Conservation (phyloP, 78 protist genomes). For the Tieghemostelium lacteum region DNA sequence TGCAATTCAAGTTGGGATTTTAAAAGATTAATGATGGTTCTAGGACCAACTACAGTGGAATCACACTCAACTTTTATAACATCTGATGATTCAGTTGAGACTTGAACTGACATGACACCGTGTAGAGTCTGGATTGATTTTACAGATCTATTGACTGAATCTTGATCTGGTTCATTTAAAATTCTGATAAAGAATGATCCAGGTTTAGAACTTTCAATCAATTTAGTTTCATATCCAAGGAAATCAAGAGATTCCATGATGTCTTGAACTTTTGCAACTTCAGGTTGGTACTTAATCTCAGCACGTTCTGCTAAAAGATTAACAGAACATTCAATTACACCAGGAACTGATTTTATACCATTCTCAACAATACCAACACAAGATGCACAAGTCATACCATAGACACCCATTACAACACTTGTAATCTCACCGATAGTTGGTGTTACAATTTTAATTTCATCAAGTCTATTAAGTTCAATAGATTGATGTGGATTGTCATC, state of each 20-base stretch:
- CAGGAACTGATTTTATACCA: constrained; percentile 35
- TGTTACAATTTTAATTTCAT: constrained; percentile 35
- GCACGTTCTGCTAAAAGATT: constrained; percentile 73
- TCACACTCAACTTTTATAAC: constrained; percentile 50
- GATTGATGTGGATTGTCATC: background rate
- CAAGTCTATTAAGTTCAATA: constrained; percentile 2
- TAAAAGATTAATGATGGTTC: background rate
- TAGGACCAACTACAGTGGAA: constrained; percentile 32
- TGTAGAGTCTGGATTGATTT: background rate
- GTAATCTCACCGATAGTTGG: background rate
- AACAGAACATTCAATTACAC: constrained; percentile 57
- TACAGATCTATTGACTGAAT: background rate
- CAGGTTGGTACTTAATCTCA: constrained; percentile 39
- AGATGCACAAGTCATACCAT: constrained; percentile 81
- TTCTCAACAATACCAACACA: constrained; percentile 79
- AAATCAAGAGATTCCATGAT: constrained; percentile 20
- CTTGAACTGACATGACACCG: background rate
- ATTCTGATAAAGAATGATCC: constrained; percentile 37
- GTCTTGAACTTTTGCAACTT: background rate
- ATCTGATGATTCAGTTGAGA: background rate
- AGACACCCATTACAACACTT: constrained; percentile 47
- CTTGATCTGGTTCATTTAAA: background rate
- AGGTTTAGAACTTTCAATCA: constrained; percentile 30
- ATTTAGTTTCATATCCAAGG: constrained; percentile 66
- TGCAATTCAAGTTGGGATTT: background rate